These are phyloP conservation scores for Samsoniella hepiali DNA, from an alignment of 2,329 filamentous ascomycete genomes.

Conservation along the genomic window DNA sequence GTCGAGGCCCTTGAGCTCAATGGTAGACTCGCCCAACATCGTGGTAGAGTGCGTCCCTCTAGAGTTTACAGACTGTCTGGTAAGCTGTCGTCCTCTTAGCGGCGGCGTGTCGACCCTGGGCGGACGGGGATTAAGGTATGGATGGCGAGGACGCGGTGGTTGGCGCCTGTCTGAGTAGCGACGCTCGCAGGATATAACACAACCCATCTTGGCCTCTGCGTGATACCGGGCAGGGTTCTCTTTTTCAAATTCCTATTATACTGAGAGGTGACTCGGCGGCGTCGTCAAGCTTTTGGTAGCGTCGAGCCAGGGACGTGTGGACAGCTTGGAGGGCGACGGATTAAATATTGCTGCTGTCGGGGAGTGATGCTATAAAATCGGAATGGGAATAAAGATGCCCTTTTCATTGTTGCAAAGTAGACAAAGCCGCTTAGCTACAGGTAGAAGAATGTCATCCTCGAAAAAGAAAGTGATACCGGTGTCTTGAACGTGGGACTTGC, in stretches of 20 bases:
- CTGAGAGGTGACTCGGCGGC: neutral
- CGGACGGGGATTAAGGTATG: too few species aligned
- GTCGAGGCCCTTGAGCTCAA: neutral
- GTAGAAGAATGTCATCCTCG: neutral
- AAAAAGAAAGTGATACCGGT: neutral
- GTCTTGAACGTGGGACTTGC: conserved; percentile 4
- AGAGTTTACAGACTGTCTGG: neutral
- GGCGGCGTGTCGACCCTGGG: neutral
- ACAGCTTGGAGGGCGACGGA: neutral
- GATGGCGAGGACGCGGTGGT: too few species aligned
- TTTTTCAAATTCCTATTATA: neutral
- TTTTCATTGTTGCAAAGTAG: neutral
- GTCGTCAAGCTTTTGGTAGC: neutral
- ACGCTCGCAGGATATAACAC: neutral
- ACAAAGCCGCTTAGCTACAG: neutral
- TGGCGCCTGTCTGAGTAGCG: too few species aligned
- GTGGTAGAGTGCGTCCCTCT: neutral
- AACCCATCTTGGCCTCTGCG: neutral
- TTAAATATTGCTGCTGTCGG: neutral
- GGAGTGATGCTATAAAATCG: neutral
- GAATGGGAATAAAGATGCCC: neutral
- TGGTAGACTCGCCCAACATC: neutral
- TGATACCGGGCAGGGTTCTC: too few species aligned
- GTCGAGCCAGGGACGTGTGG: neutral
- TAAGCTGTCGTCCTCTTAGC: neutral